Evolutionary conservation across 768 basidiomycete genomes (phyloP).

Genomic region (Boletus tylopilopsis): DNA sequence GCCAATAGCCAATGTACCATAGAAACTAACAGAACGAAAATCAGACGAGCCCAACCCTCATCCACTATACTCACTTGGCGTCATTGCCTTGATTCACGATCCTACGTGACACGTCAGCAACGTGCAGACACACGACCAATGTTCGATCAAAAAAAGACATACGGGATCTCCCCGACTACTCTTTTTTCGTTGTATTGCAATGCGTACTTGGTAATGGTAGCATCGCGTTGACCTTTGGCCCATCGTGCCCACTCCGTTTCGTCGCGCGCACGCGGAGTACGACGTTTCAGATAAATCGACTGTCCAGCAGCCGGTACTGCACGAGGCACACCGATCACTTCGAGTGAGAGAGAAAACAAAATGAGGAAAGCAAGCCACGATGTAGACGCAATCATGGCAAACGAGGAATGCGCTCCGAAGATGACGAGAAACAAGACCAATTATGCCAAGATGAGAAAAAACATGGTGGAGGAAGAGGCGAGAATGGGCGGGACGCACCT

Average conservation of each 20-base stretch:
- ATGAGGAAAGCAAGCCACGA: conserved; percentile 7
- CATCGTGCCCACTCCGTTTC: conserved; percentile 21
- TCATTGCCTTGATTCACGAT: conserved; percentile 63
- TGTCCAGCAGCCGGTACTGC: conserved; percentile 14
- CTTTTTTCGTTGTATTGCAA: conserved; percentile 32
- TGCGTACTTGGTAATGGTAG: conserved; percentile 48
- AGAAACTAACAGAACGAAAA: conserved; percentile 21
- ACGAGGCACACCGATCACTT: conserved; percentile 12
- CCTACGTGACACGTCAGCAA: conserved; percentile 31
- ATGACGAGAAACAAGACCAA: background rate
- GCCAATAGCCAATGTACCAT: conserved; percentile 38
- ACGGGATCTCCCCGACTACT: conserved; percentile 48
- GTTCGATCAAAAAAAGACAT: conserved; percentile 1
- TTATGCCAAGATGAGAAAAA: too few species aligned
- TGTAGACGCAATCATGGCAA: conserved; percentile 7
- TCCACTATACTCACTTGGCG: conserved; percentile 41
- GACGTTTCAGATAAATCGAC: conserved; percentile 19
- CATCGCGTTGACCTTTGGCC: conserved; percentile 46
- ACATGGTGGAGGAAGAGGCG: background rate
- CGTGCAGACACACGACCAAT: background rate
- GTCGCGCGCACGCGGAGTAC: conserved; percentile 10
- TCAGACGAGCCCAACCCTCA: background rate
- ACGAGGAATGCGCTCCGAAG: background rate
- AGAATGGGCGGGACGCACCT: too few species aligned
- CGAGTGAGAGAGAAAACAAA: conserved; percentile 9